Conservation (phyloP, 192 early-diverging fungal species). For the Chytriomyces confervae region DNA sequence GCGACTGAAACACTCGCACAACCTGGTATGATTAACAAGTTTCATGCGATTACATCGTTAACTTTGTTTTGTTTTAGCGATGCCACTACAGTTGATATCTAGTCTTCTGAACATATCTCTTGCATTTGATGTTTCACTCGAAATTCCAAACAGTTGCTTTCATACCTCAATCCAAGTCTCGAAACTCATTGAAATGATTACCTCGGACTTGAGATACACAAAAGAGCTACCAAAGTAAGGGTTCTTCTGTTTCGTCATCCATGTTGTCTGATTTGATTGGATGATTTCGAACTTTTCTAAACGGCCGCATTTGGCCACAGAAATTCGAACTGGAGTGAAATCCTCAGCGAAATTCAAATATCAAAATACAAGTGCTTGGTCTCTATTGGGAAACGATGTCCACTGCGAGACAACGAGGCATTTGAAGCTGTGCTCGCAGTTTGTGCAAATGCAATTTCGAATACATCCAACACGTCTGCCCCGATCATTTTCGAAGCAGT, state of each 20-base stretch:
- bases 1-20: too few species aligned
- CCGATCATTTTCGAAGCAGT: constrained; percentile 3
- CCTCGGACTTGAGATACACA: too few species aligned
- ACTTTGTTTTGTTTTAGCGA: too few species aligned
- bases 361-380: not conserved
- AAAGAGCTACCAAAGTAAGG: too few species aligned
- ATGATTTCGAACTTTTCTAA: not conserved
- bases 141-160: too few species aligned
- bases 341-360: constrained; percentile 19
- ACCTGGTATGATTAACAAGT: too few species aligned
- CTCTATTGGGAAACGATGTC: not conserved
- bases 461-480: constrained; percentile 31
- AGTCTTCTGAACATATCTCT: too few species aligned
- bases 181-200: not conserved
- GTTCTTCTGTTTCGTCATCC: too few species aligned
- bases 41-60: too few species aligned
- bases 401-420: not conserved
- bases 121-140: too few species aligned
- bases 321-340: constrained; percentile 27
- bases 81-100: too few species aligned
- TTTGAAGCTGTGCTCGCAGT: not conserved
- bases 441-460: constrained; percentile 33
- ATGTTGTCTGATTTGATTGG: not conserved
- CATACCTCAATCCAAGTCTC: not conserved
- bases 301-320: not conserved